Evolutionary conservation across 2,329 filamentous ascomycete species (phyloP).

Genomic region (Arthrobotrys entomopaga): DNA sequence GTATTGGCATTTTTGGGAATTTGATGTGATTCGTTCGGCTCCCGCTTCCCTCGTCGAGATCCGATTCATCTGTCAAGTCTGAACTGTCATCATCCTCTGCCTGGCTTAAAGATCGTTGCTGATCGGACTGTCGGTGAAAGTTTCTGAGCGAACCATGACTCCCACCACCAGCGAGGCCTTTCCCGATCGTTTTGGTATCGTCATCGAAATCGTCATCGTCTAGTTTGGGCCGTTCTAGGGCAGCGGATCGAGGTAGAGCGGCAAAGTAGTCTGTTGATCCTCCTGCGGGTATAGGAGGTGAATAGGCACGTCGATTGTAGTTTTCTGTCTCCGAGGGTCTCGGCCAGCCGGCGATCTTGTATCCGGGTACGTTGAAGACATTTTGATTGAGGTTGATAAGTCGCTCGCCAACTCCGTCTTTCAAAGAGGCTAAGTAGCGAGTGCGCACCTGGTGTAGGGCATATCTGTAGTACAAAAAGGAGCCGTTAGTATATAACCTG

Average conservation of each 20-base stretch:
- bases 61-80: slow-evolving; percentile 84
- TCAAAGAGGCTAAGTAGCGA: slow-evolving; percentile 80
- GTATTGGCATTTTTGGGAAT: slow-evolving; percentile 93
- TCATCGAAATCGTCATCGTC: slow-evolving; percentile 78
- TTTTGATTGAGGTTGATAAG: slow-evolving; percentile 82
- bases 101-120: slow-evolving; percentile 63
- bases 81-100: slow-evolving; percentile 82
- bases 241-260: slow-evolving; percentile 70
- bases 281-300: slow-evolving; percentile 83
- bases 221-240: slow-evolving; percentile 68
- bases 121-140: slow-evolving; percentile 72
- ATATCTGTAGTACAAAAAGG: slow-evolving; percentile 67
- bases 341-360: slow-evolving; percentile 84
- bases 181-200: slow-evolving; percentile 67
- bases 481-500: neutral
- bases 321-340: slow-evolving; percentile 73
- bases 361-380: slow-evolving; percentile 81
- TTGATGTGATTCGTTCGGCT: slow-evolving; percentile 87
- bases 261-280: slow-evolving; percentile 82
- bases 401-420: slow-evolving; percentile 84
- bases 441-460: slow-evolving; percentile 84
- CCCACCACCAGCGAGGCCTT: slow-evolving; percentile 70
- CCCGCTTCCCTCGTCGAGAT: slow-evolving; percentile 75
- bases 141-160: slow-evolving; percentile 74
- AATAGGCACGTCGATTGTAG: slow-evolving; percentile 76